Base-by-base conservation (phyloP, 139 green algal species). In the Picochlorum sp. region DNA sequence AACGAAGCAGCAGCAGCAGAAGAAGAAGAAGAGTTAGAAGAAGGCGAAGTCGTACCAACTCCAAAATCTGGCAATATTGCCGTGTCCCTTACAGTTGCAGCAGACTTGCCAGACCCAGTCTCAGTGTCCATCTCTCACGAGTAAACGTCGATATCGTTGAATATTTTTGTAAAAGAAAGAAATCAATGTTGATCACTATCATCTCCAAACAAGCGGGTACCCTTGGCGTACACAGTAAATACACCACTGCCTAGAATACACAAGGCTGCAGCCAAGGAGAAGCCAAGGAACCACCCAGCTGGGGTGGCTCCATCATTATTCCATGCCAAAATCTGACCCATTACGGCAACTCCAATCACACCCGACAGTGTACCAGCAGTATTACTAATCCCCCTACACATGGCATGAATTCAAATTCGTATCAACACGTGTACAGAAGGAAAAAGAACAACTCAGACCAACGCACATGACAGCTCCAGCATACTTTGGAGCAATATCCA, bases 401-500 rank as follows among this genome's bases (percentile, higher is more conserved):
- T 34, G 11, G 9, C 13, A 66, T 60, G 15, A 63, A 32, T 61
- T 65, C 14, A 61, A 13, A n/a, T n/a, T 21, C 15, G 10, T 60
- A 13, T 20, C 50, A 30, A 57, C 50, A 34, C 1, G 69, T 13
- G n/a, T 28, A 20, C 26, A 11, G 20, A n/a, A 11, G 3, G 28
- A 23, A 62, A 45, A 69, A 61, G 26, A 11, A 61, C 10, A 23
- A 45, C 62, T 16, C 68, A 49, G 18, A 70, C 4, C 6, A 37
- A 44, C 75, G 57, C 62, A 80, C 93, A 98, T 98, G 37, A 98
- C 71, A 16, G 97, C 69, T 41, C 93, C 94, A 3, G 93, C 93
- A 65, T 92, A 92, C 45, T 83, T 78, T 16, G 93, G 93, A 14
- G 93, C 92, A 13, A 98, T 96, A 78, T 98, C 93, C 88, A 96